Conservation (phyloP, 176 grass and related monocot genomes). For the Juncus effusus region DNA sequence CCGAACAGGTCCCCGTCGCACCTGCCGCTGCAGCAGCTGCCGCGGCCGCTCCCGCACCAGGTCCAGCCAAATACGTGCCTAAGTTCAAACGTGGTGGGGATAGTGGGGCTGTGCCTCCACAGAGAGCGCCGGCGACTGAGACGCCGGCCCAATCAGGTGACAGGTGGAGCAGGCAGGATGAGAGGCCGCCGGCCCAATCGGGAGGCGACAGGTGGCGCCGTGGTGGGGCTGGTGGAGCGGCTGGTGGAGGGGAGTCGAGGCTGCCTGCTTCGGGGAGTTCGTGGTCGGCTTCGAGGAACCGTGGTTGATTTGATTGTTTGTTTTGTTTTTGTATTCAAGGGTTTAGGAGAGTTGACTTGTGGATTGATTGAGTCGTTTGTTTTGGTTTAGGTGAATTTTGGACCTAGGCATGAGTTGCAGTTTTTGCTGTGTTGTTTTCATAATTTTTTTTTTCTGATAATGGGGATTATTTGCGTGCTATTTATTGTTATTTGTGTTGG, state of each 20-base stretch:
- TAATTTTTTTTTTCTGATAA: no score
- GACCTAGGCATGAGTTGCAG: no score
- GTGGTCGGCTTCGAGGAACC: constrained; percentile 30
- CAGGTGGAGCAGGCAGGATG: constrained; percentile 50
- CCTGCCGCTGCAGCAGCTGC: constrained; percentile 32
- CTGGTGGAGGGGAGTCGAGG: constrained; percentile 5
- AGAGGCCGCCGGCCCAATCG: constrained; percentile 37
- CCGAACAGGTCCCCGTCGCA: neutral
- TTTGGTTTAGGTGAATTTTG: no score
- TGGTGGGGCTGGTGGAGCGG: neutral
- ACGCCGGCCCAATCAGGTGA: constrained; percentile 33
- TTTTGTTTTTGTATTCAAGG: no score
- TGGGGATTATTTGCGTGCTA: no score
- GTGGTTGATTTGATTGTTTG: constrained; percentile 20
- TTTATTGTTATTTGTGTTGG: no score
- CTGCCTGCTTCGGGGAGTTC: constrained; percentile 21
- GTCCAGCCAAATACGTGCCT: constrained; percentile 51
- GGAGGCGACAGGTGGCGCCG: constrained; percentile 29
- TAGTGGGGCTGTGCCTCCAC: neutral
- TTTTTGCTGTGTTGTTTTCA: no score
- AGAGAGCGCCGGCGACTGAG: constrained; percentile 13
- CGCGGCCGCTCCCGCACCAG: neutral
- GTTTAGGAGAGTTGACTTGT: no score
- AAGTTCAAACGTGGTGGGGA: constrained; percentile 31
- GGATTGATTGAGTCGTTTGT: no score